Percentiles rank a stretch among this genome's conserved stretches.
These are phyloP conservation scores for Celoporthe dispersa DNA, from an alignment of 2,329 filamentous ascomycete genomes.

Conservation along the genomic window DNA sequence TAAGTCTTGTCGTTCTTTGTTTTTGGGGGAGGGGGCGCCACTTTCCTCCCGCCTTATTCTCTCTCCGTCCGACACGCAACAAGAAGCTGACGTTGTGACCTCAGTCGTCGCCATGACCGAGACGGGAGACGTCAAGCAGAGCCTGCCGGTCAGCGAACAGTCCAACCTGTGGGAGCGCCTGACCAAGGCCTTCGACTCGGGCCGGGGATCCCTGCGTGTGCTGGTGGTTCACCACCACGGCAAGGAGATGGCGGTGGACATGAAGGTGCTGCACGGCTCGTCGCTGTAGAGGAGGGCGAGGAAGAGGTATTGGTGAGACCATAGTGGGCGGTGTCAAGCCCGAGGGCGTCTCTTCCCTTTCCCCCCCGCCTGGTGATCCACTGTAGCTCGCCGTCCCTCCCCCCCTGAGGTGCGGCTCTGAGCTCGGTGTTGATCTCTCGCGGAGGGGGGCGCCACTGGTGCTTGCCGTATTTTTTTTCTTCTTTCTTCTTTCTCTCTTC, in stretches of 20 bases:
- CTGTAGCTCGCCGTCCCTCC: slow-evolving; percentile 20
- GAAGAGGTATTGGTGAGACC: not conserved
- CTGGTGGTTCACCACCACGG: slow-evolving; percentile 94
- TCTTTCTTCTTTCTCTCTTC: not conserved
- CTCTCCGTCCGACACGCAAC: not conserved
- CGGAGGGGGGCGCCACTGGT: not conserved
- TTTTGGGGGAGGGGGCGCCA: too few relatives aligned
- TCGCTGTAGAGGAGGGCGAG: slow-evolving; percentile 55
- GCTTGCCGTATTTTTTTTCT: slow-evolving; percentile 2
- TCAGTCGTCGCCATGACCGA: slow-evolving; percentile 95
- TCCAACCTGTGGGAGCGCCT: slow-evolving; percentile 85
- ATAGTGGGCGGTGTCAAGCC: not conserved
- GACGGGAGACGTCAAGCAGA: slow-evolving; percentile 97
- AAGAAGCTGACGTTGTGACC: slow-evolving; percentile 18
- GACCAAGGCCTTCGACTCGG: slow-evolving; percentile 81
- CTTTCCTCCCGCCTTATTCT: too few relatives aligned
- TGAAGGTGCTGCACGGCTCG: slow-evolving; percentile 93
- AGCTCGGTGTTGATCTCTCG: slow-evolving; percentile 30
- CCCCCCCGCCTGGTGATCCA: slow-evolving; percentile 24
- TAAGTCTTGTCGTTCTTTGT: slow-evolving; percentile 39
- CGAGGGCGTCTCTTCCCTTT: not conserved
- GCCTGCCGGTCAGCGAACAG: slow-evolving; percentile 91
- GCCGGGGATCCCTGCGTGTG: slow-evolving; percentile 91
- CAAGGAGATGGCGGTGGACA: slow-evolving; percentile 95
- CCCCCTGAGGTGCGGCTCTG: slow-evolving; percentile 7